phyloP scores from a whole-genome alignment of 2,329 filamentous ascomycete genomes.

The Ophiostoma sp. region DNA sequence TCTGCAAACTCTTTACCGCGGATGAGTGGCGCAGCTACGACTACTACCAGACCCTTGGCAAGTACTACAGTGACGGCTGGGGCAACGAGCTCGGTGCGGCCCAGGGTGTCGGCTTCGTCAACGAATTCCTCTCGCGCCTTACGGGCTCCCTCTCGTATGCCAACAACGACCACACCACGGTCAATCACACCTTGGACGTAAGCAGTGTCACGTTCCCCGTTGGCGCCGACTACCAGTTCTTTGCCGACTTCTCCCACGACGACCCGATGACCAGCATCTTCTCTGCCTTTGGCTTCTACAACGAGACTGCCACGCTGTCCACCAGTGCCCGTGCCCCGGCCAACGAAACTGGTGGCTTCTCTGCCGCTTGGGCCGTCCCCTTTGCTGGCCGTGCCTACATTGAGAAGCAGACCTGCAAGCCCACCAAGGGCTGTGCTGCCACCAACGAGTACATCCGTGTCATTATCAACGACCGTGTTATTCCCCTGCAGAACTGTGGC shows the following conservation, averaged over 20 bases:
- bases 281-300: constrained; percentile 73
- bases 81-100: constrained; percentile 76
- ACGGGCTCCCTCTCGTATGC: constrained; percentile 61
- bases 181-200: constrained; percentile 69
- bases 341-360: constrained; percentile 58
- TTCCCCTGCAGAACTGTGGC: constrained; percentile 64
- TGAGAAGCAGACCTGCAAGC: constrained; percentile 72
- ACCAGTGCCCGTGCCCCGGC: constrained; percentile 44
- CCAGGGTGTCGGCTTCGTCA: constrained; percentile 80
- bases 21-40: constrained; percentile 74
- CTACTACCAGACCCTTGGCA: constrained; percentile 72
- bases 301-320: constrained; percentile 46
- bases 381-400: constrained; percentile 78
- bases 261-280: constrained; percentile 77
- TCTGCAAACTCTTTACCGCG: constrained; percentile 69
- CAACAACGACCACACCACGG: constrained; percentile 60
- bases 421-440: constrained; percentile 27
- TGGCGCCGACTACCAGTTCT: constrained; percentile 51
- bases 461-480: constrained; percentile 76
- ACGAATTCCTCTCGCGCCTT: constrained; percentile 78
- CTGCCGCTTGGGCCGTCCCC: constrained; percentile 72
- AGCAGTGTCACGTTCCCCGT: constrained; percentile 68
- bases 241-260: constrained; percentile 89
- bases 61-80: constrained; percentile 75
- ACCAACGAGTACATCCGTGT: constrained; percentile 68